Conservation (phyloP, 441 rosid genomes). For the Raphanus hybrid region DNA sequence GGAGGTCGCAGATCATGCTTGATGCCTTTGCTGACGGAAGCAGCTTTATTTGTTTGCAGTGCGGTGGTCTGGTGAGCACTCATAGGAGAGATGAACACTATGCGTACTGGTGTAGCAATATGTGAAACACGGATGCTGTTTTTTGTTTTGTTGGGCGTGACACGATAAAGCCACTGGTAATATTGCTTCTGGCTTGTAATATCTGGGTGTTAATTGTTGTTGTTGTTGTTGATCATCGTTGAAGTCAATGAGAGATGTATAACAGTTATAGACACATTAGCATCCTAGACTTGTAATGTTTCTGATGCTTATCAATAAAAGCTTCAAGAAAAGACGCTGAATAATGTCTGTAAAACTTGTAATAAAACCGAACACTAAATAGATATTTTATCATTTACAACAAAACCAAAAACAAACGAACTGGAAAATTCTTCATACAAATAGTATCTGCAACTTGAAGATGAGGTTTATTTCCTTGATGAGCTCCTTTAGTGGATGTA, state of each 20-base stretch:
- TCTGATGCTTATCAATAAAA: slow-evolving; percentile 13
- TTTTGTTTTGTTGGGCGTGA: slow-evolving; percentile 3
- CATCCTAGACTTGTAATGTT: slow-evolving; percentile 18
- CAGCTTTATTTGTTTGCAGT: slow-evolving; percentile 86
- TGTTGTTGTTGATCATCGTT: slow-evolving; percentile 10
- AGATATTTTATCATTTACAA: slow-evolving; percentile 34
- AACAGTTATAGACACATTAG: background rate
- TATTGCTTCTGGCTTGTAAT: slow-evolving; percentile 3
- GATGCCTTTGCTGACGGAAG: slow-evolving; percentile 95
- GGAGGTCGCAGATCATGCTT: slow-evolving; percentile 77
- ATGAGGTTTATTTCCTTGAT: slow-evolving; percentile 35
- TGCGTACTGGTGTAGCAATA: slow-evolving; percentile 81
- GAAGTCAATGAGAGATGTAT: background rate
- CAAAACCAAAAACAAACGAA: slow-evolving; percentile 16
- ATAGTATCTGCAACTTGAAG: slow-evolving; percentile 48
- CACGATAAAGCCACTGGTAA: background rate
- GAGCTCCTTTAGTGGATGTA: slow-evolving; percentile 33
- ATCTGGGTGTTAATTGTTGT: slow-evolving; percentile 16
- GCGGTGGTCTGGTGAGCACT: slow-evolving; percentile 93
- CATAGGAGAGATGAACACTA: slow-evolving; percentile 89
- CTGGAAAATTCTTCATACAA: slow-evolving; percentile 42
- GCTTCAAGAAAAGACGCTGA: background rate
- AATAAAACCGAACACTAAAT: slow-evolving; percentile 4
- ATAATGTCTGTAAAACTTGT: background rate
- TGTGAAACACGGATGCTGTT: slow-evolving; percentile 39